Evolutionary conservation across 2,329 filamentous ascomycete species (phyloP), one percentile per base, ranked within the genome.

Genomic region (Laburnicola sp.): DNA sequence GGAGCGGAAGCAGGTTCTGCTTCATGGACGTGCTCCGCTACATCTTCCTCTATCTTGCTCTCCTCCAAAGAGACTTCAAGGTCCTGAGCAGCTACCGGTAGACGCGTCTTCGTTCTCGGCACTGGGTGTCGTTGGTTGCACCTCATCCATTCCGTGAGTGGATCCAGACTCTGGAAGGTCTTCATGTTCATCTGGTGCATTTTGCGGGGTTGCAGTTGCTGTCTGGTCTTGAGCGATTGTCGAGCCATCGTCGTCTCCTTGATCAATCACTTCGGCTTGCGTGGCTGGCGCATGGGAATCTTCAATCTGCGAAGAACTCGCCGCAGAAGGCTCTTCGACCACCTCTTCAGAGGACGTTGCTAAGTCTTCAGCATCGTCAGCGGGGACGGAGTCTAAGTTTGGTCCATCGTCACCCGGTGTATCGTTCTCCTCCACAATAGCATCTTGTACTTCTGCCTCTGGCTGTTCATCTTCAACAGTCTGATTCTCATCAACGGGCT

Each of bases 81-180:
- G 4, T 39, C 39, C 8, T 27, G 35, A 9, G 27, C 7, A 21
- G 42, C 44, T 11, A 30, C 31, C 34, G 28, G 31, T 32, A 25
- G 40, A 41, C 5, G 32, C 21, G n/a, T 54, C 48, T 32, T 45
- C 51, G 44, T 32, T 38, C 32, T 55, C 52, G 8, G 28, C 38
- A 2, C 27, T 31, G 16, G 51, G 52, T 8, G 55, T 54, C 6
- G 16, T 51, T 22, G 55, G 55, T 28, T 57, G 45, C 9, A 57
- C 51, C n/a, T 57, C 55, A 22, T 57, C 52, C 30, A 55, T 32
- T 8, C 32, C 51, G 2, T 57, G 45, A 6, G 37, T 16, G 6
- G 31, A 27, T 16, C 16, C 25, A 6, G 44, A 9, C 2, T 37
- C 32, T 6, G 36, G 11, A 35, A n/a, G n/a, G 27, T 35, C 26